These are phyloP conservation scores for Globisporangium nodosum DNA, from an alignment of 352 stramenopile species.

Conservation along the genomic window DNA sequence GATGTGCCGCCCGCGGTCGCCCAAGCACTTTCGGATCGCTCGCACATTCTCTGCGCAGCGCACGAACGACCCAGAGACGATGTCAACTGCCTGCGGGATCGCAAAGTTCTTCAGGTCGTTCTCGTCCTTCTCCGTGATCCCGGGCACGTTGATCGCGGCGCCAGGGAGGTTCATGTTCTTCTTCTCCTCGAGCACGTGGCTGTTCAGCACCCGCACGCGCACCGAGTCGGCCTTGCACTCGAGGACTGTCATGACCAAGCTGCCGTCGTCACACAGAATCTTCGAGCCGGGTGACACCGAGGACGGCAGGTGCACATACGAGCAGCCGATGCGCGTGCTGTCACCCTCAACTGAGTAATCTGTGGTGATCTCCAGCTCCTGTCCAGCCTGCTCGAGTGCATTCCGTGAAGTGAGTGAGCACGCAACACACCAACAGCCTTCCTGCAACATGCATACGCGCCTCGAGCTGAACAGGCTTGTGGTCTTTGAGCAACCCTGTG, in stretches of 20 bases:
- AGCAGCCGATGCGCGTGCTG: constrained; percentile 85
- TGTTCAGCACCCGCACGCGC: constrained; percentile 79
- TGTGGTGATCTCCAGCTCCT: constrained; percentile 87
- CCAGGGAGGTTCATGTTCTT: constrained; percentile 98
- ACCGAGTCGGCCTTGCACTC: constrained; percentile 72
- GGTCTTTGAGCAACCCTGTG: constrained; percentile 77
- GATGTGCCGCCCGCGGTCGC: constrained; percentile 80
- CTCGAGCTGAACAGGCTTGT: constrained; percentile 61
- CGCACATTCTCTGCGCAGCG: constrained; percentile 95
- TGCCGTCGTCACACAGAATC: constrained; percentile 96
- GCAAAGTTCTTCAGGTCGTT: constrained; percentile 94
- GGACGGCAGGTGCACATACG: constrained; percentile 90
- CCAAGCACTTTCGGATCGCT: constrained; percentile 78
- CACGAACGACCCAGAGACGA: constrained; percentile 99
- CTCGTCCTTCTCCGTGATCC: constrained; percentile 94
- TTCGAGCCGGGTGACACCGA: constrained; percentile 90
- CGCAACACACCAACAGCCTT: too few species aligned
- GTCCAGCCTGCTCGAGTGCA: constrained; percentile 36
- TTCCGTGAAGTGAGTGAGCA: background rate
- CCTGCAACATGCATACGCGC: constrained; percentile 9
- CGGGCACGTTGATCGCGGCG: constrained; percentile 85
- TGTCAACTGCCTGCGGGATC: constrained; percentile 96
- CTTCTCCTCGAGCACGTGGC: constrained; percentile 89
- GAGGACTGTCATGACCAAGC: constrained; percentile 89
- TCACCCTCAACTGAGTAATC: constrained; percentile 85